These are phyloP conservation scores for Secale cereale DNA, from an alignment of 176 grass and related monocot species.

Conservation along the genomic window DNA sequence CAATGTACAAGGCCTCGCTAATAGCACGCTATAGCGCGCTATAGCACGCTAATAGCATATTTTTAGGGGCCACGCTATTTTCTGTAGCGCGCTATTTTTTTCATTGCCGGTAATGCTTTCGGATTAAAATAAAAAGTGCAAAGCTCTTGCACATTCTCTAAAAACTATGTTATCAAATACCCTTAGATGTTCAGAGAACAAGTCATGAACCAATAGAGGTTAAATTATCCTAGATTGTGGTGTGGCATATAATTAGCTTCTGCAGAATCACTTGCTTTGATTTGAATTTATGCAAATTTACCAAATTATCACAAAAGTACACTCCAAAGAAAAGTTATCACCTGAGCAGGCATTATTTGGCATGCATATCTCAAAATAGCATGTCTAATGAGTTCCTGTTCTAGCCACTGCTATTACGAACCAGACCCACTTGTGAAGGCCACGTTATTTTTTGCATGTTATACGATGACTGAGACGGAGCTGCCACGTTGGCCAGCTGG, in stretches of 20 bases:
- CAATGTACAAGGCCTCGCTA: no score
- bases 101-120: neutral
- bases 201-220: neutral
- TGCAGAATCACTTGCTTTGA: neutral
- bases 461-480: neutral
- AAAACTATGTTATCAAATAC: slow-evolving; percentile 1
- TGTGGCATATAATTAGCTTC: slow-evolving; percentile 2
- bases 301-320: neutral
- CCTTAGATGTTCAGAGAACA: neutral
- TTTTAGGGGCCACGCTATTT: no score
- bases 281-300: neutral
- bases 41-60: no score
- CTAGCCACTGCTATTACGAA: neutral
- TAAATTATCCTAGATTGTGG: slow-evolving; percentile 2
- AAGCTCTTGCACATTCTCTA: neutral
- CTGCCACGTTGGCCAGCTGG: neutral
- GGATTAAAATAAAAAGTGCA: neutral
- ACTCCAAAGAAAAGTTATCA: neutral
- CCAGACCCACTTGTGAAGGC: neutral
- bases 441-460: neutral
- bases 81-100: no score
- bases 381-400: neutral
- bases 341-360: neutral
- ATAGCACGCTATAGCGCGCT: no score
- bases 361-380: neutral